These are phyloP conservation scores for Inga leiocalycina DNA, from an alignment of 306 rosid genomes.

Conservation along the genomic window DNA sequence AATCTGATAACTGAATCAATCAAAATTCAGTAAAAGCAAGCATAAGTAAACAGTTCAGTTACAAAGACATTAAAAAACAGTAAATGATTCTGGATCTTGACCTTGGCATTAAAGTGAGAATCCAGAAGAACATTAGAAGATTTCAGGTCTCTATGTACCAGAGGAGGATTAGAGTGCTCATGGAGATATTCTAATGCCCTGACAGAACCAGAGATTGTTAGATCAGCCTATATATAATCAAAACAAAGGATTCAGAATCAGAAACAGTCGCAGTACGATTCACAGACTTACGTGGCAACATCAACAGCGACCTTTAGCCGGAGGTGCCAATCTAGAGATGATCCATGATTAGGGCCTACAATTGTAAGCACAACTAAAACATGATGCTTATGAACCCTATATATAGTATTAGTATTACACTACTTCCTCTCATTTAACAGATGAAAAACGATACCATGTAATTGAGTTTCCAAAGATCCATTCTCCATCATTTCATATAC, in stretches of 20 bases:
- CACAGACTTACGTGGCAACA: conserved; percentile 68
- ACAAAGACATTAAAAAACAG: conserved; percentile 8
- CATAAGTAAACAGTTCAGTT: conserved; percentile 10
- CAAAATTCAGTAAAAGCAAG: conserved; percentile 41
- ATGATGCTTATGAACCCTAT: conserved; percentile 24
- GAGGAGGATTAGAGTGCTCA: conserved; percentile 78
- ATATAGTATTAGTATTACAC: background rate
- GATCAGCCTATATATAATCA: conserved; percentile 11
- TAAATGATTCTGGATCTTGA: conserved; percentile 33
- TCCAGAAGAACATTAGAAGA: conserved; percentile 86
- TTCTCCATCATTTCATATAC: conserved; percentile 79
- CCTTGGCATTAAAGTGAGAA: conserved; percentile 86
- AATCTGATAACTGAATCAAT: conserved; percentile 77
- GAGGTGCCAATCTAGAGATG: conserved; percentile 75
- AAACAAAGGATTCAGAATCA: conserved; percentile 1
- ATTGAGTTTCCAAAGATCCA: conserved; percentile 74
- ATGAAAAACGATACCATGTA: conserved; percentile 58
- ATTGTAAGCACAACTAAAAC: conserved; percentile 27
- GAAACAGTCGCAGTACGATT: background rate
- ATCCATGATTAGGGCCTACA: conserved; percentile 71
- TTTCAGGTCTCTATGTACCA: conserved; percentile 78
- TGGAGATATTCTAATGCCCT: conserved; percentile 95
- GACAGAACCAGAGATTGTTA: conserved; percentile 26
- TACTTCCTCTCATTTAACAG: conserved; percentile 21
- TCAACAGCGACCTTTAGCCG: conserved; percentile 83